Conservation (phyloP, 805 yeast genomes). For the Yarrowia yakushimensis region DNA sequence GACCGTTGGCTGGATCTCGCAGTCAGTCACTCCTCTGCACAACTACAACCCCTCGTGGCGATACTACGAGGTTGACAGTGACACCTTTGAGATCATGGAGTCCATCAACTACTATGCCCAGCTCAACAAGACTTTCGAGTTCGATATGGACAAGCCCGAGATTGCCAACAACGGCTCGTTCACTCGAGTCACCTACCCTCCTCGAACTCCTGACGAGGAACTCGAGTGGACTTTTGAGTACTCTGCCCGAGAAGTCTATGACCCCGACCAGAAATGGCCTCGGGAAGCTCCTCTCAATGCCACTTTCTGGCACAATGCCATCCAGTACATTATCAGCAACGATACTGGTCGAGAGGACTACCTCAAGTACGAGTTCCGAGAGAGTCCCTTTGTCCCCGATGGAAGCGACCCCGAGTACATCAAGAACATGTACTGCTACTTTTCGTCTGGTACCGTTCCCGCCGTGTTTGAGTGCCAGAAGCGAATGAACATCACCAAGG, state of each 20-base stretch:
- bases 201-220: constrained; percentile 38
- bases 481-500: constrained; percentile 25
- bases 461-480: constrained; percentile 31
- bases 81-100: constrained; percentile 59
- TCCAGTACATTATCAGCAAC: constrained; percentile 41
- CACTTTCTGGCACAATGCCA: constrained; percentile 55
- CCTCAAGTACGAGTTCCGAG: constrained; percentile 49
- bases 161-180: constrained; percentile 6
- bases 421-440: constrained; percentile 42
- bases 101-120: constrained; percentile 57
- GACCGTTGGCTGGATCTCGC: constrained; percentile 61
- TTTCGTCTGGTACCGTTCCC: constrained; percentile 34
- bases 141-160: constrained; percentile 20
- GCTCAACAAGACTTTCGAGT: constrained; percentile 50
- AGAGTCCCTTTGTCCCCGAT: constrained; percentile 50
- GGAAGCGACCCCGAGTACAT: constrained; percentile 43
- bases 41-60: constrained; percentile 69
- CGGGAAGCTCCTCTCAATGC: constrained; percentile 57
- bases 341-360: constrained; percentile 45
- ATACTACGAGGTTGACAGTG: constrained; percentile 62
- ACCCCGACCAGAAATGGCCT: constrained; percentile 62
- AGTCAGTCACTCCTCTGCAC: constrained; percentile 59
- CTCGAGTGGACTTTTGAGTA: constrained; percentile 63
- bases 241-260: constrained; percentile 38
- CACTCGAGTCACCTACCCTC: constrained; percentile 26